Conservation (phyloP, 148 eudicot species). For the Rhododendron williamsianum region DNA sequence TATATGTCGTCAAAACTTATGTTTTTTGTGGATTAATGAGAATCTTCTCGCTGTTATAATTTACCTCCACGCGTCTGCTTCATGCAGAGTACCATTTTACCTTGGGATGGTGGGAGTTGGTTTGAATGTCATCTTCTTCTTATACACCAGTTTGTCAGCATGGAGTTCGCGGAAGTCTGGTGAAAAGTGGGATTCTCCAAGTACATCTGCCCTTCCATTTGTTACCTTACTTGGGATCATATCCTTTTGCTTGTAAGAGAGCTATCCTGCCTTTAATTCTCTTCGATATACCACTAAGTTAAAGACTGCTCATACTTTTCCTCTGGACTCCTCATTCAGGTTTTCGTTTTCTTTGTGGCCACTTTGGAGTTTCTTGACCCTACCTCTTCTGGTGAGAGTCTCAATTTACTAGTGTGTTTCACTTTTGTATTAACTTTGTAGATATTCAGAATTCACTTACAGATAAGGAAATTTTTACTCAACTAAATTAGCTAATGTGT, state of each 20-base stretch:
- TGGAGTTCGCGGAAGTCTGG: slow-evolving; percentile 55
- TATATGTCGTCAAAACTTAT: background rate
- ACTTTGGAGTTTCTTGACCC: slow-evolving; percentile 41
- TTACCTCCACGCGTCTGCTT: background rate
- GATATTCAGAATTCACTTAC: background rate
- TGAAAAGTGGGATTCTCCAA: slow-evolving; percentile 67
- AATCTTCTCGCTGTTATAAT: background rate
- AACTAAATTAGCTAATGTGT: background rate
- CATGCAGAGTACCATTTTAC: slow-evolving; percentile 78
- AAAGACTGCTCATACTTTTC: background rate
- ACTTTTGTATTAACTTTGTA: background rate
- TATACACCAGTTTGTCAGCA: slow-evolving; percentile 50
- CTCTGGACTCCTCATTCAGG: slow-evolving; percentile 33
- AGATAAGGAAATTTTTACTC: background rate
- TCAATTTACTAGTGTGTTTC: background rate
- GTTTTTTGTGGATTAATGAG: background rate
- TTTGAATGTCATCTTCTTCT: slow-evolving; percentile 51
- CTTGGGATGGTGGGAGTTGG: slow-evolving; percentile 59
- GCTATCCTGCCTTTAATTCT: background rate
- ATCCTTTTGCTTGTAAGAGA: slow-evolving; percentile 80
- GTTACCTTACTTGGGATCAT: slow-evolving; percentile 65
- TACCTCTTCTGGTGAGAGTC: slow-evolving; percentile 39
- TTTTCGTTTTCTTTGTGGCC: slow-evolving; percentile 43
- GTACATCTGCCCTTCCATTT: slow-evolving; percentile 62
- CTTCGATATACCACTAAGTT: background rate